Evolutionary conservation across 1,284 basidiomycete genomes (phyloP).

Genomic region (Naganishia sp.): DNA sequence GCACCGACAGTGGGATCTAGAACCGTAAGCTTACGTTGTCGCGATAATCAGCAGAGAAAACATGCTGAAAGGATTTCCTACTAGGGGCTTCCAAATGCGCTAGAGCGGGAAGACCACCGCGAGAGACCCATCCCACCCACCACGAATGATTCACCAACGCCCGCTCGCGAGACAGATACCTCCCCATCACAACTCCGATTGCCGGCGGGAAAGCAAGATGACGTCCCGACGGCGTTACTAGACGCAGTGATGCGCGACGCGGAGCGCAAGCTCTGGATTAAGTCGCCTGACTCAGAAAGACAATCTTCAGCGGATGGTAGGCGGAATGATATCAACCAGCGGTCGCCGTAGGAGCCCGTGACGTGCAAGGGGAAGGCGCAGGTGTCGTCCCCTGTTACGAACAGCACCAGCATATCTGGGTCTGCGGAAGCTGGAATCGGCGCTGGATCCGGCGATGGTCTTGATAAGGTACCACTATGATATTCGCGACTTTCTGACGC

Average conservation of each 20-base stretch:
- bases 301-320: too few relatives aligned
- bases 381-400: neutral
- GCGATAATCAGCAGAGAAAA: neutral
- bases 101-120: neutral
- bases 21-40: neutral
- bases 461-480: too few relatives aligned
- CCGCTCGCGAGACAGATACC: neutral
- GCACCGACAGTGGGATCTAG: constrained; percentile 3
- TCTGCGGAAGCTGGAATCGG: too few relatives aligned
- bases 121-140: neutral
- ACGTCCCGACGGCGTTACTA: neutral
- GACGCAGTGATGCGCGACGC: constrained; percentile 23
- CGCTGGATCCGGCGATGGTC: too few relatives aligned
- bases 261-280: constrained; percentile 8
- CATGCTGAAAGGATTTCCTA: too few relatives aligned
- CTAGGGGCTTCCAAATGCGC: constrained; percentile 21
- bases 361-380: neutral
- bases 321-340: too few relatives aligned
- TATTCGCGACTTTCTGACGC: too few relatives aligned
- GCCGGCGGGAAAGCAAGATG: neutral
- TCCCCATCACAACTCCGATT: neutral
- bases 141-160: neutral
- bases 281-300: too few relatives aligned
- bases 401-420: neutral
- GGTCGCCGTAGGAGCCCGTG: too few relatives aligned